Evolutionary conservation across 352 stramenopile genomes (phyloP), one percentile per base, ranked within the genome.

Genomic region (Phytophthora colocasiae): DNA sequence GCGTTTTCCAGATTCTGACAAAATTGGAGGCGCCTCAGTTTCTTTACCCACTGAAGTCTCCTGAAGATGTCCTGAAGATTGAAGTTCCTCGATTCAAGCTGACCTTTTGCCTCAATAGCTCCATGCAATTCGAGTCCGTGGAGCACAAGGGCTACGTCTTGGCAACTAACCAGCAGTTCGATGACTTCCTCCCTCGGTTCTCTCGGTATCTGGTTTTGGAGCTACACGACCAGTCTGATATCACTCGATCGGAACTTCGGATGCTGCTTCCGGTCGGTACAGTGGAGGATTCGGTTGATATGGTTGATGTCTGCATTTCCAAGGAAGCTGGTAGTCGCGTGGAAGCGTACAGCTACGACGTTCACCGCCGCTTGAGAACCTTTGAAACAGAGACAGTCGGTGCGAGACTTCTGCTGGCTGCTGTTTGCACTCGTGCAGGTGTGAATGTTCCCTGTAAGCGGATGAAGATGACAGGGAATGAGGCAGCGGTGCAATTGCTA

Each of bases 91-190:
- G 82, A 0, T 89, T 76, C 17, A 71, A 73, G 0, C 36, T 87
- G 29, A 76, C 39, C 1, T 85, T 91, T 63, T 19, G 26, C 3
- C 27, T 82, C 4, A 61, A 79, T 14, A 22, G 22, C 6, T 31
- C 24, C 4, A 55, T 54, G 54, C 39, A 70, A 4, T 48, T 87
- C 0, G 48, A 52, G 8, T 87, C 78, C 1, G 32, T 62, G 8
- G 68, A 85, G 24, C 73, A 85, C 44, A 63, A 73, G 10, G 80
- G 78, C 0, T 89, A 81, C 15, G 7, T 72, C 1, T 63, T 91
- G 34, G 57, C 61, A 9, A 15, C 22, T 5, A 49, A 51, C 4
- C 78, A 89, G 57, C 75, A 85, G 29, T 72, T 87, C 4, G 61
- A 65, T 15, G 77, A 78, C 6, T 73, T 77, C 15, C 56, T 88